phyloP scores from a whole-genome alignment of 1,284 basidiomycete genomes.

The Volvariella volvacea region DNA sequence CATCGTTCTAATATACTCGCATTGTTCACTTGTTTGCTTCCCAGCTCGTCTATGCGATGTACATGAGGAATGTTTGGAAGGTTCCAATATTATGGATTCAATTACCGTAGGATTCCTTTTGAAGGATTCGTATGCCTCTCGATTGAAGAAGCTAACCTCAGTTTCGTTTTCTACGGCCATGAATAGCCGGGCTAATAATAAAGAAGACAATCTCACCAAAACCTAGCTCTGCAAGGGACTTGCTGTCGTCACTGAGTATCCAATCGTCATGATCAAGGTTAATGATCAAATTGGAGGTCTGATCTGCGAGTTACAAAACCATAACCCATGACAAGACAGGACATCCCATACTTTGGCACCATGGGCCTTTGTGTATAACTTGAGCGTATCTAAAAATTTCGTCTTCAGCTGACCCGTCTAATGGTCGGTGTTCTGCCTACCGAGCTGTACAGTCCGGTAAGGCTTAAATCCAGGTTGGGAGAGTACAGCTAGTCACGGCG shows the following conservation, averaged over 20 bases:
- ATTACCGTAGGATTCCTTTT: constrained; percentile 74
- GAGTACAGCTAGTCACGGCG: constrained; percentile 50
- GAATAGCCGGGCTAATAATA: not conserved
- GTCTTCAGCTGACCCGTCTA: constrained; percentile 3
- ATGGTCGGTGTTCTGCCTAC: constrained; percentile 31
- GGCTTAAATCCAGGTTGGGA: constrained; percentile 81
- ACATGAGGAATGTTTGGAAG: constrained; percentile 3
- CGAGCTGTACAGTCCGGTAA: constrained; percentile 66
- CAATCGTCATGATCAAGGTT: constrained; percentile 93
- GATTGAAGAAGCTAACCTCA: constrained; percentile 87
- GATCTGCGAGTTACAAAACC: constrained; percentile 3
- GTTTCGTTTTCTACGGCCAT: constrained; percentile 79
- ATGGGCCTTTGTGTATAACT: constrained; percentile 92
- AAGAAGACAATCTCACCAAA: constrained; percentile 51
- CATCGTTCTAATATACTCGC: constrained; percentile 14
- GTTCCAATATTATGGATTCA: not conserved
- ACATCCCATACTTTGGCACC: constrained; percentile 82
- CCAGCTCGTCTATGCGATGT: constrained; percentile 40
- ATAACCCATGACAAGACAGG: not conserved
- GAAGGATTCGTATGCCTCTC: constrained; percentile 71
- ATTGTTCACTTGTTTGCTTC: constrained; percentile 24
- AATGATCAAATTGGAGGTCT: constrained; percentile 94
- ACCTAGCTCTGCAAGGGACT: constrained; percentile 59
- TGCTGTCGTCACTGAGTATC: constrained; percentile 69
- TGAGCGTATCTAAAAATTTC: constrained; percentile 70